These are phyloP conservation scores for Lentinula aciculospora DNA, from an alignment of 768 basidiomycete species.

Conservation along the genomic window DNA sequence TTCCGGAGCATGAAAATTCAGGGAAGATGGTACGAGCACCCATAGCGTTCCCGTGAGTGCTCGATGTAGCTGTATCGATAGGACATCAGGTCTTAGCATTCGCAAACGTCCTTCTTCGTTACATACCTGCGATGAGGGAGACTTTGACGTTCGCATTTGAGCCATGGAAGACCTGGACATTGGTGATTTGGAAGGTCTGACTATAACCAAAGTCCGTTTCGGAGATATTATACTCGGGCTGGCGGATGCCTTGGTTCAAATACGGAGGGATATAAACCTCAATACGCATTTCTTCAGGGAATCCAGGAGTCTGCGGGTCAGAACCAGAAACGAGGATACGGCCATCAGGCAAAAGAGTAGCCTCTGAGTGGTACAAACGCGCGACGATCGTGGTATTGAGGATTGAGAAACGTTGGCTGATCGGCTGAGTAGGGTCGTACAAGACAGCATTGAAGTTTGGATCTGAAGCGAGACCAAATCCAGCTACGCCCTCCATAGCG, in stretches of 20 bases:
- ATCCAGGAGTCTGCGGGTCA: slow-evolving; percentile 57
- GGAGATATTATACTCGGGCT: slow-evolving; percentile 56
- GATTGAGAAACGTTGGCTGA: slow-evolving; percentile 60
- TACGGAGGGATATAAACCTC: slow-evolving; percentile 89
- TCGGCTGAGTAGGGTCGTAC: slow-evolving; percentile 60
- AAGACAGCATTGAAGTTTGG: slow-evolving; percentile 63
- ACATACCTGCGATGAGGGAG: slow-evolving; percentile 62
- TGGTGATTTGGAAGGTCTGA: slow-evolving; percentile 45
- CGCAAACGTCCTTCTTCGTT: neutral
- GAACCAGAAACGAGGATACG: slow-evolving; percentile 74
- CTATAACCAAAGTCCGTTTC: slow-evolving; percentile 61
- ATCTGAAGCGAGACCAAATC: slow-evolving; percentile 63
- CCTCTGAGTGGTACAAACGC: slow-evolving; percentile 67
- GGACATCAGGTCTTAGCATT: neutral
- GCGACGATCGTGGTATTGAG: slow-evolving; percentile 65
- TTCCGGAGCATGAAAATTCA: slow-evolving; percentile 60
- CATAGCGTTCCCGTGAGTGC: slow-evolving; percentile 77
- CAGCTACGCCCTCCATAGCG: slow-evolving; percentile 62
- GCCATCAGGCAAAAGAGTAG: slow-evolving; percentile 68
- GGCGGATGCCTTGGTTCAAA: slow-evolving; percentile 53
- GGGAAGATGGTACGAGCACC: slow-evolving; percentile 71
- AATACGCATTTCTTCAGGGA: slow-evolving; percentile 76
- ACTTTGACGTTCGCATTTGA: slow-evolving; percentile 40
- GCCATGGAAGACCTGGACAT: slow-evolving; percentile 39
- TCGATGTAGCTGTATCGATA: slow-evolving; percentile 49